Percentiles rank a stretch among this genome's conserved stretches.
phyloP scores from a whole-genome alignment of 495 filamentous ascomycete genomes.

The Aspergillus nanangensis region DNA sequence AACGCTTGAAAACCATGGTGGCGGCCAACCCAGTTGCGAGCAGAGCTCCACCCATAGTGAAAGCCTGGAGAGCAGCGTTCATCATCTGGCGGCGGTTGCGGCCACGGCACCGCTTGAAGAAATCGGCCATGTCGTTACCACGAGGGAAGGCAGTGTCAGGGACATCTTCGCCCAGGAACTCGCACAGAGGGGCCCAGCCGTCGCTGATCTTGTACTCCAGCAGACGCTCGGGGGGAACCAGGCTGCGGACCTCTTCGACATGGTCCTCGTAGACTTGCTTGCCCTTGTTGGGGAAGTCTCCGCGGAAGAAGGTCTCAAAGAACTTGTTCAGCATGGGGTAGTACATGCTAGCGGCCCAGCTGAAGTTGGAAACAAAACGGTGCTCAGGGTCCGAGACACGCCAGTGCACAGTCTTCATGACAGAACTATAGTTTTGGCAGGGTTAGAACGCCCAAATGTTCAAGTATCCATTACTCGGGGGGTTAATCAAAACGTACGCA shows the following conservation, averaged over 20 bases:
- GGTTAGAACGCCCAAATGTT: too few relatives aligned
- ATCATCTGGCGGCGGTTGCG: slow-evolving; percentile 60
- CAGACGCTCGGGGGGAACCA: slow-evolving; percentile 44
- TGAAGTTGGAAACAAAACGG: slow-evolving; percentile 46
- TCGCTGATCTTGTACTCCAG: slow-evolving; percentile 62
- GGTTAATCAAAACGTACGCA: slow-evolving; percentile 25
- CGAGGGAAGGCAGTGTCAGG: slow-evolving; percentile 47
- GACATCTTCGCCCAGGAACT: slow-evolving; percentile 57
- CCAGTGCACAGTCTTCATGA: slow-evolving; percentile 51
- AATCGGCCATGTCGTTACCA: slow-evolving; percentile 50
- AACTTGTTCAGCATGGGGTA: slow-evolving; percentile 57
- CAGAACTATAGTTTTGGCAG: slow-evolving; percentile 34
- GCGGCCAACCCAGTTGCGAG: slow-evolving; percentile 37
- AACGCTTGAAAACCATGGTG: slow-evolving; percentile 39
- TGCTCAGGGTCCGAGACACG: slow-evolving; percentile 52
- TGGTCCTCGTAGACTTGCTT: slow-evolving; percentile 48
- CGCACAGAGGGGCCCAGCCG: slow-evolving; percentile 64
- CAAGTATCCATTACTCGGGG: neutral
- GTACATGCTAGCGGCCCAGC: slow-evolving; percentile 55
- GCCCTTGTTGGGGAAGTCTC: slow-evolving; percentile 46
- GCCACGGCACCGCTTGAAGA: slow-evolving; percentile 53
- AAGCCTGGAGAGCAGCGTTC: slow-evolving; percentile 49
- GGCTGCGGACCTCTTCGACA: slow-evolving; percentile 39
- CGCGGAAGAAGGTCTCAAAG: slow-evolving; percentile 53
- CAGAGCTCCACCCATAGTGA: slow-evolving; percentile 46